Conservation (phyloP, 1,139 yeast species). For the Suzukiozyma palmioleophila region DNA sequence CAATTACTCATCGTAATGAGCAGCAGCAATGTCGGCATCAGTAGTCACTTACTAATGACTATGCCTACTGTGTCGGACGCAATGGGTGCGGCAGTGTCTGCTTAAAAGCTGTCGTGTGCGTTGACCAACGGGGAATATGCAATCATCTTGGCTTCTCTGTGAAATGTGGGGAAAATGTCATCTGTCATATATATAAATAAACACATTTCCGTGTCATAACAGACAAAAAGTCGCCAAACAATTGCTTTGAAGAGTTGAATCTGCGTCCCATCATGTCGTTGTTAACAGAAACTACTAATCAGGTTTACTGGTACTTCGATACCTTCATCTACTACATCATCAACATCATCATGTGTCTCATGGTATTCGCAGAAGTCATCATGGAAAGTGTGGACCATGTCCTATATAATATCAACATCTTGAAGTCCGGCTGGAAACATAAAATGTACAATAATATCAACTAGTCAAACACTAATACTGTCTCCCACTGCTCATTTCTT, state of each 20-base stretch:
- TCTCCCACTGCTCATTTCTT: too few species aligned
- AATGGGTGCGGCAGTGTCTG: too few species aligned
- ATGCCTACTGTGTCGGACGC: too few species aligned
- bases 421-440: slow-evolving; percentile 11
- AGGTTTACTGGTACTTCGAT: slow-evolving; percentile 6
- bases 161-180: background rate
- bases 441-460: slow-evolving; percentile 14
- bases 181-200: background rate
- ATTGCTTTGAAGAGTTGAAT: too few species aligned
- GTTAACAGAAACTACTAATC: background rate
- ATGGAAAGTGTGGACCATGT: slow-evolving; percentile 10
- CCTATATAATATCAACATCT: slow-evolving; percentile 11
- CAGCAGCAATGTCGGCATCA: too few species aligned
- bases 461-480: too few species aligned
- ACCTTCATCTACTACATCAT: slow-evolving; percentile 9
- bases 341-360: slow-evolving; percentile 10
- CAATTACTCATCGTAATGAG: too few species aligned
- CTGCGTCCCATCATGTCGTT: background rate
- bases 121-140: too few species aligned
- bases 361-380: slow-evolving; percentile 9
- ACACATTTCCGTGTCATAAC: too few species aligned
- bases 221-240: too few species aligned
- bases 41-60: too few species aligned
- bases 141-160: background rate
- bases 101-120: too few species aligned